Percentiles rank a stretch among this genome's conserved stretches.
phyloP scores from a whole-genome alignment of 257 asterid species.

The Solanum gracilifrons region DNA sequence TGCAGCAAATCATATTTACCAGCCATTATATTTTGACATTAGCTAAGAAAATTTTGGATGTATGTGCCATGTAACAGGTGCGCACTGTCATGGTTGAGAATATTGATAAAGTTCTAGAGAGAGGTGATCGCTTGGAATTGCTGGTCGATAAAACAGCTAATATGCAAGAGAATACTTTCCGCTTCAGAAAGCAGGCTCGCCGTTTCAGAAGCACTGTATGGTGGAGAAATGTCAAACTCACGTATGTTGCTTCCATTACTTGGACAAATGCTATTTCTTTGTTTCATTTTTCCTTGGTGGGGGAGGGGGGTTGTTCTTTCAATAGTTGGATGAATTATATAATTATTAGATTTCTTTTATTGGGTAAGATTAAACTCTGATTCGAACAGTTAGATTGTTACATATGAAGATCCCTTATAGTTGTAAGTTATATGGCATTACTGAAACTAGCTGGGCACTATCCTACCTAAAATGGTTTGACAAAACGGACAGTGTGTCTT shows the following conservation, averaged over 20 bases:
- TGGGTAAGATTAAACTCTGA: background rate
- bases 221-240: slow-evolving; percentile 98
- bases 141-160: slow-evolving; percentile 86
- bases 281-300: background rate
- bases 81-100: slow-evolving; percentile 93
- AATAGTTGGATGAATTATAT: background rate
- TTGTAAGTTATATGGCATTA: background rate
- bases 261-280: background rate
- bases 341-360: background rate
- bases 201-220: slow-evolving; percentile 84
- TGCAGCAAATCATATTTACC: background rate
- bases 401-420: background rate
- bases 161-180: slow-evolving; percentile 92
- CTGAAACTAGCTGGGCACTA: background rate
- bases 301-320: background rate
- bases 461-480: background rate
- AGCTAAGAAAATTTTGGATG: background rate
- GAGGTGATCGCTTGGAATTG: slow-evolving; percentile 96
- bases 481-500: background rate
- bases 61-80: slow-evolving; percentile 41
- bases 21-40: background rate
- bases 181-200: slow-evolving; percentile 97
- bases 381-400: background rate
- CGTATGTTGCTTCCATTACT: slow-evolving; percentile 38
- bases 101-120: slow-evolving; percentile 87